Percentiles rank a stretch among this genome's conserved stretches.
These are phyloP conservation scores for Echinochloa phyllopogon DNA, from an alignment of 176 grass and related monocot genomes.

Conservation along the genomic window DNA sequence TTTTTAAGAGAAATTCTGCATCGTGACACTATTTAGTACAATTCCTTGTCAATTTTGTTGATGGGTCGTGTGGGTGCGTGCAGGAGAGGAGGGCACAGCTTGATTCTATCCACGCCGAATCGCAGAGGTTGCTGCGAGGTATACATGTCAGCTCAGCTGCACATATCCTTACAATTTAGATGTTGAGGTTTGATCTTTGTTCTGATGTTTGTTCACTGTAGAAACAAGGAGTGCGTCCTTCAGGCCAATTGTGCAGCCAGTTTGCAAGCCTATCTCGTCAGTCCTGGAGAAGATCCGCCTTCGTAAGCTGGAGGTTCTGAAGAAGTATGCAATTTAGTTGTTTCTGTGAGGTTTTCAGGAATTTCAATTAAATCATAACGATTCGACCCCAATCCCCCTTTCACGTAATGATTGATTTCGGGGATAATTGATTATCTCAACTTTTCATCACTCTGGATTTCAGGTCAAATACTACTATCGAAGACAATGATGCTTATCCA, in stretches of 20 bases:
- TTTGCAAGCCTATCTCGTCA: slow-evolving; percentile 87
- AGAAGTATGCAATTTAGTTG: slow-evolving; percentile 52
- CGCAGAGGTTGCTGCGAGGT: slow-evolving; percentile 90
- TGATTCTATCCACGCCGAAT: slow-evolving; percentile 66
- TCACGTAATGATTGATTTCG: too few species aligned
- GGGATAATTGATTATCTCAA: background rate
- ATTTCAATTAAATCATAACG: background rate
- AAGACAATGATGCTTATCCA: slow-evolving; percentile 17
- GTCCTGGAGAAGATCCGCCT: slow-evolving; percentile 94
- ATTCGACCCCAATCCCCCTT: background rate
- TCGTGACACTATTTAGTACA: background rate
- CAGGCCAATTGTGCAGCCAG: slow-evolving; percentile 55
- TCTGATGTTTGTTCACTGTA: slow-evolving; percentile 26
- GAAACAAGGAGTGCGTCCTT: slow-evolving; percentile 85
- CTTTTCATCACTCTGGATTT: slow-evolving; percentile 19
- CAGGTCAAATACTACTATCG: slow-evolving; percentile 51
- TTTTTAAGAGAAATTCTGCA: background rate
- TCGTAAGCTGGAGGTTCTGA: slow-evolving; percentile 74
- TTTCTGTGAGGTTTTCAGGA: background rate
- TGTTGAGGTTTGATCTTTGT: background rate
- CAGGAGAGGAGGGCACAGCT: slow-evolving; percentile 78
- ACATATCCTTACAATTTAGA: background rate
- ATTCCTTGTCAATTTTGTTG: slow-evolving; percentile 18
- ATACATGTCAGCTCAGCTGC: background rate
- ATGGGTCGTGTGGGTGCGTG: slow-evolving; percentile 24